Evolutionary conservation across 768 basidiomycete species (phyloP).

Genomic region (Dacryopinax primogenitus): DNA sequence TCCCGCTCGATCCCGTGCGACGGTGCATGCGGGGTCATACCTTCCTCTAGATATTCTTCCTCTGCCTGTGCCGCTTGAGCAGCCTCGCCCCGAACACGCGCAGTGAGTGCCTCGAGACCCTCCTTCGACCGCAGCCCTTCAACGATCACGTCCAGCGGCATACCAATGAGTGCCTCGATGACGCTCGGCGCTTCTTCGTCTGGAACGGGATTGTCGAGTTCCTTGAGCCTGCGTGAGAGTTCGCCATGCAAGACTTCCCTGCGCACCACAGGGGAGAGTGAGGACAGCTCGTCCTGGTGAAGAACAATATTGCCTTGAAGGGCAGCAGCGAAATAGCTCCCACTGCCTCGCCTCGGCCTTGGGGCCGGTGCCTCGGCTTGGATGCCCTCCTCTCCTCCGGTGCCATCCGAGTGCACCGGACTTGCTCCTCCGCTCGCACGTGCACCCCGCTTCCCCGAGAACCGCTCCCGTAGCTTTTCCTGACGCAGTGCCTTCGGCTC

Average conservation of each 20-base stretch:
- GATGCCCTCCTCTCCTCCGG: slow-evolving; percentile 43
- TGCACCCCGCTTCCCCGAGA: slow-evolving; percentile 57
- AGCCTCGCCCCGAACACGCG: background rate
- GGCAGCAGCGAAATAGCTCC: slow-evolving; percentile 80
- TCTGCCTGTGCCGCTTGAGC: background rate
- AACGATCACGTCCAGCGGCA: slow-evolving; percentile 66
- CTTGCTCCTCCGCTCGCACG: slow-evolving; percentile 70
- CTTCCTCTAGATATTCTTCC: background rate
- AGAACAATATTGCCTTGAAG: slow-evolving; percentile 65
- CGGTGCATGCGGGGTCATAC: background rate
- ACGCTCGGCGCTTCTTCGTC: slow-evolving; percentile 46
- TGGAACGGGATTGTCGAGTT: slow-evolving; percentile 38
- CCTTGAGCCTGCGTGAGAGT: slow-evolving; percentile 58
- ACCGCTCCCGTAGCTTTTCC: slow-evolving; percentile 76
- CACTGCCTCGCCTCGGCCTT: slow-evolving; percentile 61
- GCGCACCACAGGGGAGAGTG: slow-evolving; percentile 74
- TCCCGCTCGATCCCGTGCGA: background rate
- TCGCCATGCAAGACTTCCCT: slow-evolving; percentile 78
- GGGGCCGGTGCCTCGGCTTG: slow-evolving; percentile 5
- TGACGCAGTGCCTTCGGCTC: slow-evolving; percentile 86
- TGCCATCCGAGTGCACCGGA: slow-evolving; percentile 71
- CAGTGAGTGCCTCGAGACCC: background rate
- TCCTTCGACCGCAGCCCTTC: slow-evolving; percentile 44
- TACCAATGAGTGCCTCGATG: slow-evolving; percentile 55
- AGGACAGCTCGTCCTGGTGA: slow-evolving; percentile 71